Percentiles rank a stretch among this genome's conserved stretches.
Conservation (phyloP, 1,284 basidiomycete genomes). For the Ceraceosorus bombacis region DNA sequence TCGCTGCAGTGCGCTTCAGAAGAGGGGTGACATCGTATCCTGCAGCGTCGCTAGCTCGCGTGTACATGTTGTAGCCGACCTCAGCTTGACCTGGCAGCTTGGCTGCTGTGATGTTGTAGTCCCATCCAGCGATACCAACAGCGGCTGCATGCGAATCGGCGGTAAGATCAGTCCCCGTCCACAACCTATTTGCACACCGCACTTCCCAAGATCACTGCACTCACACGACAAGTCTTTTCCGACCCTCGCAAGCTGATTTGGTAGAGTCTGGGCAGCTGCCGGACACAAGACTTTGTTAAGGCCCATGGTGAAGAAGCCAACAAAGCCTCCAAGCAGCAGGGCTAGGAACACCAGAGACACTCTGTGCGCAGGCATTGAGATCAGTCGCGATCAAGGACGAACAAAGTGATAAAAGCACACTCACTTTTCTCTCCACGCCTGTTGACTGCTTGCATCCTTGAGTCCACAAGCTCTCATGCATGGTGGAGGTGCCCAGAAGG, state of each 20-base stretch:
- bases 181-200: background rate
- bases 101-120: constrained; percentile 64
- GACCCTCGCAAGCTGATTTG: constrained; percentile 7
- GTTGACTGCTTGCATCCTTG: constrained; percentile 31
- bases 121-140: constrained; percentile 68
- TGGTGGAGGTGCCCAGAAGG: constrained; percentile 43
- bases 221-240: constrained; percentile 3
- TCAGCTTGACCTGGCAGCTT: constrained; percentile 53
- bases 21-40: constrained; percentile 83
- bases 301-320: constrained; percentile 91
- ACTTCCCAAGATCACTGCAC: background rate
- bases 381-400: background rate
- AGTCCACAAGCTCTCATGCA: constrained; percentile 49
- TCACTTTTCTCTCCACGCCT: constrained; percentile 47
- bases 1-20: constrained; percentile 53
- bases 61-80: constrained; percentile 62
- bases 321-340: constrained; percentile 60
- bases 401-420: background rate
- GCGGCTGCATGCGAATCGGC: constrained; percentile 50
- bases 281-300: constrained; percentile 89
- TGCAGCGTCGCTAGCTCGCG: constrained; percentile 50
- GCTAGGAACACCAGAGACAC: constrained; percentile 39
- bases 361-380: background rate
- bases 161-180: background rate
- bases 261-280: constrained; percentile 39